Percentiles rank a stretch among this genome's conserved stretches.
phyloP scores from a whole-genome alignment of 2,329 filamentous ascomycete genomes.

The Neonectria coccinea region DNA sequence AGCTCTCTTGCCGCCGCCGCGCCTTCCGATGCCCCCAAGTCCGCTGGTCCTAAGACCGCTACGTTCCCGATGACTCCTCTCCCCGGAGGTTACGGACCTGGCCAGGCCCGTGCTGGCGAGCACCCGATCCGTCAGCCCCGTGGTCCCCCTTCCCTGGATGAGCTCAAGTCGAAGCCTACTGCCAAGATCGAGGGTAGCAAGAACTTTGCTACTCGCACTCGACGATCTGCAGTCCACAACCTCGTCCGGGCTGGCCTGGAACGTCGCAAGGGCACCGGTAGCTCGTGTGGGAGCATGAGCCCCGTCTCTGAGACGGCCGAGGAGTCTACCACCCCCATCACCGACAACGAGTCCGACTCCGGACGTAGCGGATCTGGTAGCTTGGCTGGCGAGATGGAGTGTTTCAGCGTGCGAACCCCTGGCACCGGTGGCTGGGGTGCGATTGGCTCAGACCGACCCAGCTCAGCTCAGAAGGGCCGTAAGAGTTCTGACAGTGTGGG shows the following conservation, averaged over 20 bases:
- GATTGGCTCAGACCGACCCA: constrained; percentile 88
- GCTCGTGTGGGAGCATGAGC: constrained; percentile 82
- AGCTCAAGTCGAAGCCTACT: constrained; percentile 89
- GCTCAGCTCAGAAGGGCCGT: constrained; percentile 73
- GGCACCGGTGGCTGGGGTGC: constrained; percentile 80
- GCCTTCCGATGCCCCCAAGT: constrained; percentile 62
- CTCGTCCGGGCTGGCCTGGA: constrained; percentile 90
- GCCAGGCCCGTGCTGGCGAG: constrained; percentile 92
- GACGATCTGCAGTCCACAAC: constrained; percentile 90
- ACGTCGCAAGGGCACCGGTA: constrained; percentile 81
- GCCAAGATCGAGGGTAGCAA: constrained; percentile 95
- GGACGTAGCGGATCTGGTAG: constrained; percentile 82
- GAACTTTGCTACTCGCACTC: constrained; percentile 95
- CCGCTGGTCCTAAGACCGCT: constrained; percentile 80
- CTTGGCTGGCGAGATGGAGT: constrained; percentile 78
- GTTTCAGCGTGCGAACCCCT: constrained; percentile 80
- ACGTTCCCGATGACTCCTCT: constrained; percentile 83
- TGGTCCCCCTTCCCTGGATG: constrained; percentile 90
- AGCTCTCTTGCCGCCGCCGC: constrained; percentile 58
- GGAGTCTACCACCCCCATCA: constrained; percentile 73
- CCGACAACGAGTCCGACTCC: constrained; percentile 80
- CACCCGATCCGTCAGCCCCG: constrained; percentile 94
- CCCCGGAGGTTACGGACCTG: constrained; percentile 90
- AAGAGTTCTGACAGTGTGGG: constrained; percentile 74
- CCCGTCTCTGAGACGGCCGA: constrained; percentile 86